These are phyloP conservation scores for Cryphonectria japonica DNA, from an alignment of 2,329 filamentous ascomycete genomes.

Conservation along the genomic window DNA sequence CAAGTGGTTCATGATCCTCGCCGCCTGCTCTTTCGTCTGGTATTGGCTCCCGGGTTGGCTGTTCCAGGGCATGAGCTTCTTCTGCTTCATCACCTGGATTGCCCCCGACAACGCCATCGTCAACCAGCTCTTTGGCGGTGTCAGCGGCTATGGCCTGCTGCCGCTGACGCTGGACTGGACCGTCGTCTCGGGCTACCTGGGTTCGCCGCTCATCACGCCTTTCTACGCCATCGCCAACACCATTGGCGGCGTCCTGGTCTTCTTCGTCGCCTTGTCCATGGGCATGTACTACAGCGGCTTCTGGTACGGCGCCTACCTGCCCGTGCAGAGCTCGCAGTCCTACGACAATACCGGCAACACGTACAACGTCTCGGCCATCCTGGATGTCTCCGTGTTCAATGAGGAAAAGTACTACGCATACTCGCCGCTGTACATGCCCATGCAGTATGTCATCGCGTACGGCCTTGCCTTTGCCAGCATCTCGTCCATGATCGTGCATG, in stretches of 20 bases:
- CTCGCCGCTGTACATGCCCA: slow-evolving; percentile 67
- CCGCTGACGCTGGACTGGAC: slow-evolving; percentile 46
- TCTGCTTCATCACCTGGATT: slow-evolving; percentile 52
- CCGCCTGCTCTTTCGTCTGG: slow-evolving; percentile 55
- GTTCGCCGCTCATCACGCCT: slow-evolving; percentile 54
- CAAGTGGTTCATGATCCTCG: slow-evolving; percentile 63
- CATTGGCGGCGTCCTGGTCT: slow-evolving; percentile 55
- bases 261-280: slow-evolving; percentile 61
- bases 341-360: slow-evolving; percentile 65
- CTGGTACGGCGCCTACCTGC: slow-evolving; percentile 64
- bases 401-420: slow-evolving; percentile 64
- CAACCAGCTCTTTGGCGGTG: slow-evolving; percentile 53
- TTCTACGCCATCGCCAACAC: slow-evolving; percentile 63
- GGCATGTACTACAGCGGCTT: slow-evolving; percentile 61
- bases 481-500: slow-evolving; percentile 62
- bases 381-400: slow-evolving; percentile 61
- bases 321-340: slow-evolving; percentile 62
- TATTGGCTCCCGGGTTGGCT: slow-evolving; percentile 61
- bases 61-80: slow-evolving; percentile 52
- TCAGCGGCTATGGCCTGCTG: slow-evolving; percentile 42
- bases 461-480: slow-evolving; percentile 71
- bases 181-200: slow-evolving; percentile 52
- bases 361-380: slow-evolving; percentile 65
- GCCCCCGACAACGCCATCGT: slow-evolving; percentile 49
- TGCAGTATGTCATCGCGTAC: slow-evolving; percentile 64